Evolutionary conservation across 768 basidiomycete species (phyloP).

Genomic region (Floccularia luteovirens): DNA sequence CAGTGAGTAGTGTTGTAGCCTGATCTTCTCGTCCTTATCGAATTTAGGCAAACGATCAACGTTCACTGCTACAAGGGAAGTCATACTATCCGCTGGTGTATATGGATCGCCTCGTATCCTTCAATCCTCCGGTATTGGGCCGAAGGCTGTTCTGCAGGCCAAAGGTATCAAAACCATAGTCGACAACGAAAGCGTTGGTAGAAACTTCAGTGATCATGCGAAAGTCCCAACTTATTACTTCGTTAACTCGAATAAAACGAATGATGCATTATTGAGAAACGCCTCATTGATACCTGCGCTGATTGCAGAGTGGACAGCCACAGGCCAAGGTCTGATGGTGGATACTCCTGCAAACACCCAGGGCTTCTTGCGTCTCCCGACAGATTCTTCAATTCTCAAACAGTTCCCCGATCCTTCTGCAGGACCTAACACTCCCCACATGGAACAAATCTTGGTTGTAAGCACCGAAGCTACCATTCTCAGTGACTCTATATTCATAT

Average conservation of each 20-base stretch:
- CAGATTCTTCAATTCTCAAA: conserved; percentile 19
- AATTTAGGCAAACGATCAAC: background rate
- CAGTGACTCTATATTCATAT: background rate
- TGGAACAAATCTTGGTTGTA: conserved; percentile 25
- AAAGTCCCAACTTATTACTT: conserved; percentile 4
- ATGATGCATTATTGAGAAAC: conserved; percentile 4
- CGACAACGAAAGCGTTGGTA: conserved; percentile 6
- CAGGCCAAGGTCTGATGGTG: background rate
- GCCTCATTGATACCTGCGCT: background rate
- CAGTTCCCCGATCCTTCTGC: conserved; percentile 23
- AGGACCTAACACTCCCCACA: conserved; percentile 25
- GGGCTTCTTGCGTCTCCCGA: conserved; percentile 20
- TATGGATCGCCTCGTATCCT: conserved; percentile 6
- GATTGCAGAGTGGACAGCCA: conserved; percentile 8
- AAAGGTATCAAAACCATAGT: conserved; percentile 6
- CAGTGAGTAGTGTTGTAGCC: too few relatives aligned
- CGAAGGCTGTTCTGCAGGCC: conserved; percentile 1
- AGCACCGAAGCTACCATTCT: too few relatives aligned
- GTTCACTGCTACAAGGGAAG: conserved; percentile 5
- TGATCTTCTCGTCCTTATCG: too few relatives aligned
- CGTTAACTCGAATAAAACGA: conserved; percentile 5
- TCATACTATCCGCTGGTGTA: conserved; percentile 7
- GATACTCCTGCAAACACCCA: conserved; percentile 3
- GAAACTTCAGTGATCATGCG: conserved; percentile 9
- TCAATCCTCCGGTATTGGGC: conserved; percentile 8